A percentile compares a stretch with the other conserved stretches of the same genome.
Evolutionary conservation across 331 rosid species (phyloP).

Genomic region (Acacia pycnantha): DNA sequence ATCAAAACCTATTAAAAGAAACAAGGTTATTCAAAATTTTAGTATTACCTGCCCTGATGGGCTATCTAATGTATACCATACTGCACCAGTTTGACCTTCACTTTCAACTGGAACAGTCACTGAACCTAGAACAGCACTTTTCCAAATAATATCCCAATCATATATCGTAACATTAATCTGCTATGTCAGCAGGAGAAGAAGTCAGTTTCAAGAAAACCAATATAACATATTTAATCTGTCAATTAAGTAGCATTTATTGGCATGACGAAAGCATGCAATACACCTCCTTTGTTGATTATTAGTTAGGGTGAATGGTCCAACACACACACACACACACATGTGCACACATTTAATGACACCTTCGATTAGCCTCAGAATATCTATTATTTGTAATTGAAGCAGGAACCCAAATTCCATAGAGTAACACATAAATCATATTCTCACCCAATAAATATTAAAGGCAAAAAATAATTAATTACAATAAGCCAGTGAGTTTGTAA

Average conservation of each 20-base stretch:
- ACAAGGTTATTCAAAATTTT: slow-evolving; percentile 18
- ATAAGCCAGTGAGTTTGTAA: background rate
- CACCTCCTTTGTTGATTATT: background rate
- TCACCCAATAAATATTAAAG: background rate
- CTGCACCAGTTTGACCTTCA: slow-evolving; percentile 92
- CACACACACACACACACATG: background rate
- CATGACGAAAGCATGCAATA: slow-evolving; percentile 4
- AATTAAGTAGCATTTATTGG: slow-evolving; percentile 28
- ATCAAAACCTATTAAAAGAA: slow-evolving; percentile 16
- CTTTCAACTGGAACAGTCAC: slow-evolving; percentile 84
- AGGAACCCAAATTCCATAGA: slow-evolving; percentile 21
- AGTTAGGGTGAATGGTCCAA: background rate
- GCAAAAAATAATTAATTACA: slow-evolving; percentile 8
- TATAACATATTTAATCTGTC: slow-evolving; percentile 37
- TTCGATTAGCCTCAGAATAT: slow-evolving; percentile 15
- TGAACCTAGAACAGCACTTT: slow-evolving; percentile 95
- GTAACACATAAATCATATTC: slow-evolving; percentile 12
- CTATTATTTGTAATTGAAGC: background rate
- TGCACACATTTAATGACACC: background rate
- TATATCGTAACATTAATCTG: slow-evolving; percentile 93
- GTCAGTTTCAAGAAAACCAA: slow-evolving; percentile 51
- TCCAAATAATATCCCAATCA: slow-evolving; percentile 99
- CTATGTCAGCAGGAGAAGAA: slow-evolving; percentile 44
- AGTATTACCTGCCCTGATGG: slow-evolving; percentile 87
- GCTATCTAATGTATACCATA: slow-evolving; percentile 84